Base-by-base conservation (phyloP, 2,329 filamentous ascomycete species). In the Stagonosporopsis vannaccii region DNA sequence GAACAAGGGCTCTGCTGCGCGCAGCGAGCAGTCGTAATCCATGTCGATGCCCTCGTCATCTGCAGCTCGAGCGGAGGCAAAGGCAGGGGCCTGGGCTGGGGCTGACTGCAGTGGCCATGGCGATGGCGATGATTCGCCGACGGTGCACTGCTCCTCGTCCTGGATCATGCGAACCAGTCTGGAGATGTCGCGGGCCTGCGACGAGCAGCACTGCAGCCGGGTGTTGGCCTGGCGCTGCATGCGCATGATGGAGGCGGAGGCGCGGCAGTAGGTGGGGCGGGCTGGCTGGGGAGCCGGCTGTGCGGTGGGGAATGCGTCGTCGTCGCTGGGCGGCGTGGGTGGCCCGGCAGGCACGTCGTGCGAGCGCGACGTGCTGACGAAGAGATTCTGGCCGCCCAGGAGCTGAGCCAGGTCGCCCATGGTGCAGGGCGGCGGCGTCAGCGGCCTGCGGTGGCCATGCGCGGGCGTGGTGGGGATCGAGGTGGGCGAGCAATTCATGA, bases 81-180 rank as follows among this genome's bases (percentile, higher is more conserved):
- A 42, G 1, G 59, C 45, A n/a, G 65, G 60, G 2, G 35, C 30
- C 6, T 60, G 25, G 12, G 26, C 26, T 11, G 47, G 49, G 4
- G 58, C 47, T 4, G 61, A 23, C 33, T 68, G 28, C 28, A 13
- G 15, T n/a, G 30, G 17, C 11, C 6, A 11, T 19, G 35, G 28
- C 28, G 30, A 32, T n/a, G 30, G 17, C 11, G 17, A 11, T 19
- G 35, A 20, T 37, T 37, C 59, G 63, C 52, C 68, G 56, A 75
- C 48, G 51, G 51, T 67, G 69, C 79, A 80, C 56, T 81, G 79
- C 55, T 80, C 75, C 44, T 74, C 70, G 2, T 76, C 63, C 48
- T 79, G 70, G 73, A 81, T 79, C 55, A 73, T 73, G 56, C 75
- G 64, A 22, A 80, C 77, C 15, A 81, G 71, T 23, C 69, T 66